A percentile compares a stretch with the other conserved stretches of the same genome.
Conservation (phyloP, 768 basidiomycete genomes). For the Amyloporia xantha region DNA sequence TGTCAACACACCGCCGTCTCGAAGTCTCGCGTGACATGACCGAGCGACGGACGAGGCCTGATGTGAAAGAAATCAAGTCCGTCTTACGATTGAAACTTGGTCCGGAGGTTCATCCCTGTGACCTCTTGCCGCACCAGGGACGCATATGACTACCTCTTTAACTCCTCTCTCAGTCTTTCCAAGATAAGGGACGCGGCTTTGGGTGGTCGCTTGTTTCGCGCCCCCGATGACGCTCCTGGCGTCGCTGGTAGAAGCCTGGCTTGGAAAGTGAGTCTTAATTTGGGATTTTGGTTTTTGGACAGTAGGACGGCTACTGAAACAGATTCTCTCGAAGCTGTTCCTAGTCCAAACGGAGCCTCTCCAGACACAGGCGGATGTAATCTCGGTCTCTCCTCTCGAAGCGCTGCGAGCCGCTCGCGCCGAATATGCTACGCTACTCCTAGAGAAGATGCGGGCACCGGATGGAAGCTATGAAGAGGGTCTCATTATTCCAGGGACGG, state of each 20-base stretch:
- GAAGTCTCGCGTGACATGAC: no score
- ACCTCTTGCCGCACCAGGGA: slow-evolving; percentile 27
- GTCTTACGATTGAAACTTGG: slow-evolving; percentile 23
- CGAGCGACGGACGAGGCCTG: slow-evolving; percentile 20
- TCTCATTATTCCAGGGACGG: slow-evolving; percentile 47
- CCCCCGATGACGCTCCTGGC: slow-evolving; percentile 34
- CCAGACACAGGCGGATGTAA: slow-evolving; percentile 37
- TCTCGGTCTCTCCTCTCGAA: slow-evolving; percentile 21
- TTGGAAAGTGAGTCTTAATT: slow-evolving; percentile 61
- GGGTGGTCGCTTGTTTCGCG: slow-evolving; percentile 49
- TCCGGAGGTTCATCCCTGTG: slow-evolving; percentile 19
- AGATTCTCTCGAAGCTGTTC: slow-evolving; percentile 45
- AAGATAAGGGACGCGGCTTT: slow-evolving; percentile 64
- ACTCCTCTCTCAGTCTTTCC: slow-evolving; percentile 45
- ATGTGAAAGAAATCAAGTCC: slow-evolving; percentile 27
- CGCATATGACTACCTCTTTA: slow-evolving; percentile 42
- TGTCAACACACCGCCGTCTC: no score
- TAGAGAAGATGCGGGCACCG: slow-evolving; percentile 73
- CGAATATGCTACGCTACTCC: slow-evolving; percentile 50
- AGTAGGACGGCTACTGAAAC: background rate
- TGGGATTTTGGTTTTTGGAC: background rate
- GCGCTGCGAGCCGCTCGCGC: slow-evolving; percentile 43
- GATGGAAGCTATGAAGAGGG: slow-evolving; percentile 80
- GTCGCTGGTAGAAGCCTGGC: slow-evolving; percentile 73
- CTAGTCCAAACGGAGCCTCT: slow-evolving; percentile 62